Evolutionary conservation across 75 land plant genomes (phyloP).

Genomic region (Cupressus sempervirens): DNA sequence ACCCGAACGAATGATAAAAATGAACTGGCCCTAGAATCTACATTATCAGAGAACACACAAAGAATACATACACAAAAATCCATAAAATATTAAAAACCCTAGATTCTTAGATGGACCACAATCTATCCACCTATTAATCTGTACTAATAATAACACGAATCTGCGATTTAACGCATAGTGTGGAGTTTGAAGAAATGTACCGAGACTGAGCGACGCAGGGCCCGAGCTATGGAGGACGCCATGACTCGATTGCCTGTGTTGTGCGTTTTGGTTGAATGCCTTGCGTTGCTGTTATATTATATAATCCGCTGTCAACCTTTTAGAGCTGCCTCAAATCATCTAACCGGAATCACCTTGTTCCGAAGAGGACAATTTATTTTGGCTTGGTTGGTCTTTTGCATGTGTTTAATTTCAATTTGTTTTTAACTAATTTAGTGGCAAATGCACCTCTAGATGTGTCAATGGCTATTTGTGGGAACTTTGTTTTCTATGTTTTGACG

Average conservation of each 20-base stretch:
- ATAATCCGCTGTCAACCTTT: no score
- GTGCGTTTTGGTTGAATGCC: not conserved
- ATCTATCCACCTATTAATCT: not conserved
- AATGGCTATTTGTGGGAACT: no score
- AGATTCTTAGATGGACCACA: not conserved
- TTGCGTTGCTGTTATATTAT: no score
- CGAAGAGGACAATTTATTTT: no score
- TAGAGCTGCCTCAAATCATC: no score
- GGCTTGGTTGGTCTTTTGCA: no score
- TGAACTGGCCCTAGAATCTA: not conserved
- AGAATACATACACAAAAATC: not conserved
- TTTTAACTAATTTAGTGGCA: no score
- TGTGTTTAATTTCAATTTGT: no score
- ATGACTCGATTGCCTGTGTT: not conserved
- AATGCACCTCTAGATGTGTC: no score
- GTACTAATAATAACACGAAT: not conserved
- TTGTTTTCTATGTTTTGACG: no score
- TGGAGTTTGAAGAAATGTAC: not conserved
- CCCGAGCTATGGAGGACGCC: not conserved
- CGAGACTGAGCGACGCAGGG: not conserved
- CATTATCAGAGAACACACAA: not conserved
- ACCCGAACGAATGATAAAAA: no score
- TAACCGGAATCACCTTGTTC: no score
- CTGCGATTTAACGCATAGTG: not conserved
- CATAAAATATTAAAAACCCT: not conserved